Base-by-base conservation (phyloP, 2,329 filamentous ascomycete genomes). In the Septoria linicola region DNA sequence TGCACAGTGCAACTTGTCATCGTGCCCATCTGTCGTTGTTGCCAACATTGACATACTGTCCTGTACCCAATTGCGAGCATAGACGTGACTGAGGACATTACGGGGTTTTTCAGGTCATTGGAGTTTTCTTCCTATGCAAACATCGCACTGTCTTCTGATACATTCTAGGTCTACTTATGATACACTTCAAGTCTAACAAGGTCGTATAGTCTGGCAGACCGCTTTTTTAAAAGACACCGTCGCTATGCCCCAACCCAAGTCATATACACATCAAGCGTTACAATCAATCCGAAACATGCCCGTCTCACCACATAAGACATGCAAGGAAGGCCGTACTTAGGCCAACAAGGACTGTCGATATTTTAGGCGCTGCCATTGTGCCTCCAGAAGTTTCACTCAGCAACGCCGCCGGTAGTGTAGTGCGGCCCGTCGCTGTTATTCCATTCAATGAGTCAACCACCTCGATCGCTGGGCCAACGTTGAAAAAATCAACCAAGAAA, bases 401-500 rank as follows among this genome's bases (percentile, higher is more conserved):
- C 14, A 45, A 37, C 6, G 39, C 40, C 2, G 42, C 49, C 2
- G 58, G 40, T 8, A 58, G 20, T 13, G 14, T 44, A 13, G 43
- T 45, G 25, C 58, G 50, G 7, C 55, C 55, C 16, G 55, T 50
- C 20, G 49, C 45, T 3, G 55, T 53, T n/a, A 64, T 27, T n/a
- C 54, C 58, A 60, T 77, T 76, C 51, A 76, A 51, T 13, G 46
- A 51, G 41, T 68, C 62, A 60, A 74, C 70, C 6, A 70, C 71
- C 14, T 60, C 59, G 39, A 76, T 69, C n/a, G 70, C 70, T 49
- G 72, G 66, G 3, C 74, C 74, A 45, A 71, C 60, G 52, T 75
- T 73, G 54, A 73, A 69, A 61, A 72, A 76, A 59, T 77, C 74
- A 16, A 74, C 64, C 34, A 77, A 63, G 20, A 76, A 63, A 17